A percentile compares a stretch with the other conserved stretches of the same genome.
Evolutionary conservation across 331 rosid species (phyloP).

Genomic region (Telfairia occidentalis): DNA sequence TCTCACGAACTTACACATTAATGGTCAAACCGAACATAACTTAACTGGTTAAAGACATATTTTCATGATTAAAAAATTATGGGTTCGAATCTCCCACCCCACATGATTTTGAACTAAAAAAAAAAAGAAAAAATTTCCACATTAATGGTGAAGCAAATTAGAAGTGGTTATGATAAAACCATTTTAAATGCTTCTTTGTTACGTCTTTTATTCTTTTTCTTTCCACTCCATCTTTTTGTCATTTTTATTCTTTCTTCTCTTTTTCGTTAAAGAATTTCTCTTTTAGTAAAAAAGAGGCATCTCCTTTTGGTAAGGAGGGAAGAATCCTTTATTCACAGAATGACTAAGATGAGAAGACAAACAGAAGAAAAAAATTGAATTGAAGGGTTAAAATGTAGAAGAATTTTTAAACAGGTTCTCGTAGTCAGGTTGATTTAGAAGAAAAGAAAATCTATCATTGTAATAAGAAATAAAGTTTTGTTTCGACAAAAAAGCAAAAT

Average conservation of each 20-base stretch:
- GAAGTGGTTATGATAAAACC: neutral
- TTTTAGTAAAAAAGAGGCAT: neutral
- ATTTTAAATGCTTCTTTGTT: neutral
- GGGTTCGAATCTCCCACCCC: no score
- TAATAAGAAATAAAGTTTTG: neutral
- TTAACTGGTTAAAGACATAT: no score
- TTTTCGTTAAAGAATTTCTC: neutral
- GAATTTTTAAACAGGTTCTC: neutral
- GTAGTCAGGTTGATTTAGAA: neutral
- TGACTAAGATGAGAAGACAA: neutral
- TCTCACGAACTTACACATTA: neutral
- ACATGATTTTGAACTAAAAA: no score
- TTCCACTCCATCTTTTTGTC: neutral
- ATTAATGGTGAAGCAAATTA: neutral
- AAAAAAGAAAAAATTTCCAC: no score
- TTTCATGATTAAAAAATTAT: no score
- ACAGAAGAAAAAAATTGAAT: neutral
- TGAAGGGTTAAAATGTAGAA: neutral
- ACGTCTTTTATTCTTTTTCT: neutral
- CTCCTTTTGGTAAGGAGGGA: neutral
- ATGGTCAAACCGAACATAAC: no score
- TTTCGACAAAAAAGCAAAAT: neutral
- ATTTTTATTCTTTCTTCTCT: neutral
- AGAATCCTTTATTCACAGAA: no score
- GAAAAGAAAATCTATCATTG: neutral